A percentile compares a stretch with the other conserved stretches of the same genome.
phyloP scores from a whole-genome alignment of 139 green algal genomes.

The Pedinophyceae sp. region DNA sequence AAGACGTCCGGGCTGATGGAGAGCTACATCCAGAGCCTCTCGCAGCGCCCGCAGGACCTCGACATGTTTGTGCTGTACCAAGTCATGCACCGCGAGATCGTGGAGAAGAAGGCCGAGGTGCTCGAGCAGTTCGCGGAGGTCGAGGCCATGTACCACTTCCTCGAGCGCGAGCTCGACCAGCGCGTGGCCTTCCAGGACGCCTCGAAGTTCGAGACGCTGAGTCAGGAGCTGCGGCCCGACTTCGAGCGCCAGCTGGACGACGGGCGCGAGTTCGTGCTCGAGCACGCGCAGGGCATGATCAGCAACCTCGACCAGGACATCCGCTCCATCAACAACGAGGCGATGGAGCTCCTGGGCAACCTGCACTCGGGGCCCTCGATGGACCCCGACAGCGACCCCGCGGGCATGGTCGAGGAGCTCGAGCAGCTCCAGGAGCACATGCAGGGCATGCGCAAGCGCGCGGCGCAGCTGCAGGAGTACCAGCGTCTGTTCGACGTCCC shows the following conservation, averaged over 20 bases:
- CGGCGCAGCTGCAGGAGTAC: slow-evolving; percentile 27
- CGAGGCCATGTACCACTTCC: background rate
- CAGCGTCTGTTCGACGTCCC: too few relatives aligned
- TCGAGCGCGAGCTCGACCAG: slow-evolving; percentile 29
- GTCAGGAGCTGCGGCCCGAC: too few relatives aligned
- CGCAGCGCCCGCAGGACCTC: background rate
- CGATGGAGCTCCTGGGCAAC: background rate
- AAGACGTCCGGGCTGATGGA: background rate
- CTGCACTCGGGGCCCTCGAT: slow-evolving; percentile 38
- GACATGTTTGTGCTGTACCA: background rate
- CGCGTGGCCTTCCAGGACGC: slow-evolving; percentile 54
- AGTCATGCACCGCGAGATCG: background rate
- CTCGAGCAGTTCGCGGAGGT: background rate
- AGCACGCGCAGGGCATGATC: slow-evolving; percentile 19
- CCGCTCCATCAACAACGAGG: slow-evolving; percentile 21
- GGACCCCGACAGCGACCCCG: slow-evolving; percentile 38
- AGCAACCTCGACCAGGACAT: background rate
- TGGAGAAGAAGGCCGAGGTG: background rate
- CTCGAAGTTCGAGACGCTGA: too few relatives aligned
- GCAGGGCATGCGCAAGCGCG: slow-evolving; percentile 2
- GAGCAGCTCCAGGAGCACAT: background rate
- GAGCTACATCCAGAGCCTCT: background rate
- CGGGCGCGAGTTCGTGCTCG: slow-evolving; percentile 31
- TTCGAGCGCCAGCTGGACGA: slow-evolving; percentile 35
- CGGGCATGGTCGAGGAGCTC: background rate